Evolutionary conservation across 768 basidiomycete species (phyloP), one percentile per base, ranked within the genome.

Genomic region (Roridomyces roridus): DNA sequence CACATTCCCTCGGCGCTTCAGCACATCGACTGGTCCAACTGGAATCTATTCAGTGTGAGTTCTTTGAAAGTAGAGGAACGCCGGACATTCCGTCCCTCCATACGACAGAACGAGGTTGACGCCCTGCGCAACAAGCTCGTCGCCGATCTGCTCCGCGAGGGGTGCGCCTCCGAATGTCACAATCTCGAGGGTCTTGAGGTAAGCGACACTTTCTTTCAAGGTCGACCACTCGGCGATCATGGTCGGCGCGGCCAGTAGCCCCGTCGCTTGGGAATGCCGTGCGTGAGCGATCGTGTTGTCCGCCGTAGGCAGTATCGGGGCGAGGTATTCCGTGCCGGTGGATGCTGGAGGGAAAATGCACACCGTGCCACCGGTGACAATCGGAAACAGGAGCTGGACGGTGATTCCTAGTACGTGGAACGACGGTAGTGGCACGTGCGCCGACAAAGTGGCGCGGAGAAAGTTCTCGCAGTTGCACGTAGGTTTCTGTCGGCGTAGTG

Each of bases 141-240:
- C 70, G 0, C 78, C 80, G 3, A 74, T 60, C 49, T 69, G 71
- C 4, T 66, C 57, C 2, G 78, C 60, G 5, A 80, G 64, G 0
- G 77, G 67, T 0, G 76, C 78, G 23, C 78, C 78, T 0, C 55
- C 63, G 55, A 64, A 80, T 0, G 20, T 70, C 39, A 72, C 56
- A 26, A 67, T 35, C 31, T 64, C 59, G 48, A 74, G 46, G 14
- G 61, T 65, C 18, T 59, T 55, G 15, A 75, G 67, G 18, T 68
- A 64, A 1, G 65, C 65, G 24, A 77, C 56, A 14, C 62, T 58
- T n/a, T n/a, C n/a, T 21, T 68, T 60, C n/a, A 64, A 46, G 7
- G 68, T 67, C 52, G 71, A 67, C 74, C 79, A 78, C 42, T 72
- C 66, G 37, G 79, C 71, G 4, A 82, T 49, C 12, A 82, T 64